A percentile compares a stretch with the other conserved stretches of the same genome.
Evolutionary conservation across 805 yeast genomes (phyloP).

Genomic region (Suhomyces prunicola): DNA sequence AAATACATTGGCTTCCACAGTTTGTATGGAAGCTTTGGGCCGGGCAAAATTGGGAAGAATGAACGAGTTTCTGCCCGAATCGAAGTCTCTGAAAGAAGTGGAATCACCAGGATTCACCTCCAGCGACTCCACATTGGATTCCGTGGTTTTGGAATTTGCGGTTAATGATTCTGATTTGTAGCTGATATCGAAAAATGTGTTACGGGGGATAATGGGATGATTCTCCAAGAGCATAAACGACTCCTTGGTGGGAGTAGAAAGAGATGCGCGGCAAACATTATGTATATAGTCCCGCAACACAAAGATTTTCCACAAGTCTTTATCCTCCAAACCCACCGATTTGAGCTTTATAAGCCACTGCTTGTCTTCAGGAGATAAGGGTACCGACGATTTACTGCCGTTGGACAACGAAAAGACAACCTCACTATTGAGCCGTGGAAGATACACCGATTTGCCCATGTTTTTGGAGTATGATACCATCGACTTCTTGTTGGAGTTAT

Average conservation of each 20-base stretch:
- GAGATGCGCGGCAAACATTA: constrained; percentile 44
- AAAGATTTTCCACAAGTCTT: constrained; percentile 80
- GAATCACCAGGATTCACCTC: constrained; percentile 8
- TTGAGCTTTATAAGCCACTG: constrained; percentile 71
- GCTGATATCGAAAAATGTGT: constrained; percentile 36
- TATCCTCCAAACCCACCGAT: constrained; percentile 68
- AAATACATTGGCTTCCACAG: constrained; percentile 40
- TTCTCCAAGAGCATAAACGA: background rate
- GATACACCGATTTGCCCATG: constrained; percentile 36
- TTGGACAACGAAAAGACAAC: constrained; percentile 8
- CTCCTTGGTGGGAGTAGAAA: background rate
- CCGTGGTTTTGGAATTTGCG: constrained; percentile 15
- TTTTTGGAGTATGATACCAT: constrained; percentile 29
- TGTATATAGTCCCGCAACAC: constrained; percentile 65
- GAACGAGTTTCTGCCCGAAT: constrained; percentile 19
- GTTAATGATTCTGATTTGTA: constrained; percentile 35
- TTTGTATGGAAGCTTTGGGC: constrained; percentile 37
- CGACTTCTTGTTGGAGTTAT: constrained; percentile 15
- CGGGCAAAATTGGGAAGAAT: constrained; percentile 29
- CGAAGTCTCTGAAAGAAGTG: constrained; percentile 8
- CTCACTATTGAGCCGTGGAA: constrained; percentile 17
- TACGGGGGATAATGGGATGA: constrained; percentile 25
- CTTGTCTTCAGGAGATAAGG: constrained; percentile 61
- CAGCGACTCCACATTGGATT: constrained; percentile 16
- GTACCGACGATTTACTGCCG: constrained; percentile 15